These are phyloP conservation scores for Evansstolkia leycettana DNA, from an alignment of 495 filamentous ascomycete genomes.

Conservation along the genomic window DNA sequence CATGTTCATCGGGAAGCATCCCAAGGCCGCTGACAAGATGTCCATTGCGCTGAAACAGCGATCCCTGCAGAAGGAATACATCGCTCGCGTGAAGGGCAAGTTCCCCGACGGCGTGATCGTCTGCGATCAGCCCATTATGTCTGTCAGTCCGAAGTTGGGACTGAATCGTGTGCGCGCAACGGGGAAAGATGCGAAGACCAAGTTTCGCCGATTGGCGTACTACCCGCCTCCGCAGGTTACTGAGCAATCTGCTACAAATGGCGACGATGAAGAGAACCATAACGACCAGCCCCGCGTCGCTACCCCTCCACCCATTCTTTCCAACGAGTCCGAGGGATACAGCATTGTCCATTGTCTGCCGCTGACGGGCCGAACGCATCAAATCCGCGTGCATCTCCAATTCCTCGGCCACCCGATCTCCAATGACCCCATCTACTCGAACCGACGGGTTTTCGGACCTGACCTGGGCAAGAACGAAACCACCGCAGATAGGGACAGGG, in stretches of 20 bases:
- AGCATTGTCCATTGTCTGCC: slow-evolving; percentile 92
- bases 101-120: slow-evolving; percentile 74
- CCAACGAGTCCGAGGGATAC: slow-evolving; percentile 51
- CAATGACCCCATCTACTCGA: slow-evolving; percentile 96
- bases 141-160: slow-evolving; percentile 88
- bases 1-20: slow-evolving; percentile 90
- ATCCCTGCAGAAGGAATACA: slow-evolving; percentile 84
- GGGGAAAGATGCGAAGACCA: slow-evolving; percentile 77
- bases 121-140: slow-evolving; percentile 87
- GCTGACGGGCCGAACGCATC: slow-evolving; percentile 87
- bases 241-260: slow-evolving; percentile 7
- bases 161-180: slow-evolving; percentile 87
- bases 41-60: slow-evolving; percentile 56
- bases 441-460: slow-evolving; percentile 79
- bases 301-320: slow-evolving; percentile 15
- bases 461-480: slow-evolving; percentile 61
- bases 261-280: slow-evolving; percentile 17
- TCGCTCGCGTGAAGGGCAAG: slow-evolving; percentile 79
- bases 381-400: slow-evolving; percentile 89
- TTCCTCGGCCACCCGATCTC: slow-evolving; percentile 88
- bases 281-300: slow-evolving; percentile 18
- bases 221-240: slow-evolving; percentile 29
- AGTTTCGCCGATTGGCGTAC: slow-evolving; percentile 83
- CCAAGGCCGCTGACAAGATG: slow-evolving; percentile 67
- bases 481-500: slow-evolving; percentile 61